Base-by-base conservation (phyloP, 371 early-diverging fungal genomes). In the Mucor mucedo region DNA sequence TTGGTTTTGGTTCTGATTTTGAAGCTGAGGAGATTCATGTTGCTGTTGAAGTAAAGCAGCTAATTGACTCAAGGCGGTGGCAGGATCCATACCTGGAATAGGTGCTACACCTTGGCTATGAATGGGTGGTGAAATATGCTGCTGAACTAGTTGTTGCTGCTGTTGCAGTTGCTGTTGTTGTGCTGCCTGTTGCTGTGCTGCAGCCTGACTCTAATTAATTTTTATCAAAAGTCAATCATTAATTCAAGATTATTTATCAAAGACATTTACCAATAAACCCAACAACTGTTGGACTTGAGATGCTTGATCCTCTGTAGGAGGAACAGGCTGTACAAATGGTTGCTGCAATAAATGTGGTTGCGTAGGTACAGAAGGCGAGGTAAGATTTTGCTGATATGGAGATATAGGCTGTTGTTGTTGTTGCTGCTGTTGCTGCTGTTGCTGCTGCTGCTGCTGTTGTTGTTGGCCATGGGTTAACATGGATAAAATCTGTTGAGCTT, bases 21-120 rank as follows among this genome's bases (percentile, higher is more conserved):
- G 57, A 27, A 39, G 35, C 47, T 58, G 58, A 50, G 50, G 50
- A 11, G 16, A 38, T 35, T 62, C 58, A 40, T 62, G 63, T 32
- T 68, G 68, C 39, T 68, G 68, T 55, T 69, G 69, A 56, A 69
- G 55, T 33, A 69, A 42, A 9, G 60, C 60, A 8, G 69, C 69
- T 55, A 69, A 57, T 35, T 69, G 64, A 40, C 64, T 55, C 33
- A 69, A 53, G 45, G 69, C 69, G 52, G 69, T 69, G 44, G 69
- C 69, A 60, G 69, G 64, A 48, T 69, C 69, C 69, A 69, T 69
- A n/a, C 69, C 69, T 30, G 69, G 69, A 56, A 69, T 69, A 40
- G 69, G 69, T 6, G 69, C 69, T 45, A 60, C 63, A 27, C 45
- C 45, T 6, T 28, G 33, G 21, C 29, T 5, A 30, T 41, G 4